These are phyloP conservation scores for Diplocarpon mali DNA, from an alignment of 2,329 filamentous ascomycete genomes.

Conservation along the genomic window DNA sequence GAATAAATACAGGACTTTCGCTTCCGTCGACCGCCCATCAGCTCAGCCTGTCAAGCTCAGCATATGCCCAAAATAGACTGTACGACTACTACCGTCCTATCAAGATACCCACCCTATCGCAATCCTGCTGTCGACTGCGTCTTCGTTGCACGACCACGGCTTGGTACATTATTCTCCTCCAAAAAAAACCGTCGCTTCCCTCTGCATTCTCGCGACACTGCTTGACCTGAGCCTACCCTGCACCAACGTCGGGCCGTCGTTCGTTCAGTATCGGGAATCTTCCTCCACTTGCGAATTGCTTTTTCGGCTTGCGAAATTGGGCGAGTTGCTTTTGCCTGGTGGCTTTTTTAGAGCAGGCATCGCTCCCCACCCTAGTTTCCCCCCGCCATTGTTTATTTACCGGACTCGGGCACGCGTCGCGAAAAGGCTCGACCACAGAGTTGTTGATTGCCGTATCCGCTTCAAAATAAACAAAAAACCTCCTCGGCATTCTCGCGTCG, in stretches of 20 bases:
- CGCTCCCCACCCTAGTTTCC: background rate
- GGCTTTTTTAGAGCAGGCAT: background rate
- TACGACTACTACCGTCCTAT: background rate
- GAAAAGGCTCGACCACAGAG: conserved; percentile 3
- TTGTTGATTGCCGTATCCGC: background rate
- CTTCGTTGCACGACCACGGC: background rate
- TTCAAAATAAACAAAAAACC: background rate
- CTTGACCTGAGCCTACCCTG: background rate
- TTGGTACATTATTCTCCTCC: background rate
- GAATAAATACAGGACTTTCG: too few relatives aligned
- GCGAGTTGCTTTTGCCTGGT: conserved; percentile 10
- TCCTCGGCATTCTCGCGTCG: background rate
- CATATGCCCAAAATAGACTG: background rate
- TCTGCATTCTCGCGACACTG: conserved; percentile 2
- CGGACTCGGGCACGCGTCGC: conserved; percentile 5
- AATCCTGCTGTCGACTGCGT: background rate
- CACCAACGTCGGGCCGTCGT: background rate
- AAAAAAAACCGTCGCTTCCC: background rate
- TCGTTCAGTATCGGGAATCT: background rate
- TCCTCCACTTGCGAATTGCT: conserved; percentile 1
- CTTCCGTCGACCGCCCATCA: background rate
- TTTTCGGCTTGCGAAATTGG: background rate
- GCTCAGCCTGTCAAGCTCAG: background rate
- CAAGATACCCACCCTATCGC: background rate
- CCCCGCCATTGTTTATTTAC: too few relatives aligned